phyloP scores from a whole-genome alignment of 352 stramenopile species.

The Blastocystis sp. region DNA sequence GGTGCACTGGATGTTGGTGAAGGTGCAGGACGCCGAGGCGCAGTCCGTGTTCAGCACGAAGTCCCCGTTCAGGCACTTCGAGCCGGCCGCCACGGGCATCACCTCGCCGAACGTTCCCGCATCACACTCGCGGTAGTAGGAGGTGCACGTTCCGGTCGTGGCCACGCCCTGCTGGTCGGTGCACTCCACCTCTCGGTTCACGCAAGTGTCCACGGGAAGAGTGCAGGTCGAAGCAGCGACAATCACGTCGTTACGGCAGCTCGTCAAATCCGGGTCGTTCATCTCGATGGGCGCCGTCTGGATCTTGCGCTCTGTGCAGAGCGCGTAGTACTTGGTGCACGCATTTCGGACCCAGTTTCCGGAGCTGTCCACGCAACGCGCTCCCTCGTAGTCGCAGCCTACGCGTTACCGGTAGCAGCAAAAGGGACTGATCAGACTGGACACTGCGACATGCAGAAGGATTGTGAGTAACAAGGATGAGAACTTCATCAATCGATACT shows the following conservation, averaged over 20 bases:
- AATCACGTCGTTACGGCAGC: conserved; percentile 50
- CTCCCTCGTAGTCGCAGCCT: conserved; percentile 54
- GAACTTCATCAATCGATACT: conserved; percentile 11
- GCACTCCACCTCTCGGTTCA: not conserved
- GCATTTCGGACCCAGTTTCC: not conserved
- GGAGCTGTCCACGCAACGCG: conserved; percentile 58
- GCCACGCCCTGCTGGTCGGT: conserved; percentile 28
- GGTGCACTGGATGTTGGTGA: conserved; percentile 58
- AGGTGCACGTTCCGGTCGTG: conserved; percentile 22
- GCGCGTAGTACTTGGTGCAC: conserved; percentile 69
- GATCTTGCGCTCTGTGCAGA: conserved; percentile 49
- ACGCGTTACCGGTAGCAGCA: not conserved
- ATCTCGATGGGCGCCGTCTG: conserved; percentile 40
- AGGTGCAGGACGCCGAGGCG: conserved; percentile 30
- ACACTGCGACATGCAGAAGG: not conserved
- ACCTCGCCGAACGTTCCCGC: not conserved
- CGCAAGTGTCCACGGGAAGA: not conserved
- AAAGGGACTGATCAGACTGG: conserved; percentile 15
- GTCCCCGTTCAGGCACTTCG: conserved; percentile 65
- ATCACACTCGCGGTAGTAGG: conserved; percentile 56
- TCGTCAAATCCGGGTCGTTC: conserved; percentile 27
- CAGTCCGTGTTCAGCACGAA: conserved; percentile 61
- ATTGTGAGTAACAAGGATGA: not conserved
- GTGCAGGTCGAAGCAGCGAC: conserved; percentile 43
- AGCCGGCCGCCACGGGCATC: conserved; percentile 41